Base-by-base conservation (phyloP, 768 basidiomycete genomes). In the Phylloporus rhodoxanthus region DNA sequence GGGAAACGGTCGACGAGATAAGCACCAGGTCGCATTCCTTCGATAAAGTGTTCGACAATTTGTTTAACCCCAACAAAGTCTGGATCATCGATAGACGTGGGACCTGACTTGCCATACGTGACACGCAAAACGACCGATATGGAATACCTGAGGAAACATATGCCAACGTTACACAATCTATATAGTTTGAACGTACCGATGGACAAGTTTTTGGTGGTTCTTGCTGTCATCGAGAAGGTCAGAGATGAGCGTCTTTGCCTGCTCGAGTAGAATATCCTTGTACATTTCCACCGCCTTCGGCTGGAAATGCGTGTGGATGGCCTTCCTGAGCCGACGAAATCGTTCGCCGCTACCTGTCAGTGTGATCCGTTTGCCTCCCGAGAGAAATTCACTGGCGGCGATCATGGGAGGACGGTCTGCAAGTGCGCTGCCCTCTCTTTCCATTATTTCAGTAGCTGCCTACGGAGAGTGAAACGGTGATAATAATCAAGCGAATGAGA, bases 401-500 rank as follows among this genome's bases (percentile, higher is more conserved):
- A 82, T 77, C 47, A 69, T 73, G 0, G 56, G 55, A 14, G 81
- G 81, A 28, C 81, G 66, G 57, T 82, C 81, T 0, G 67, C 74
- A 9, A 77, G 68, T 1, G 69, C 59, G 0, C 75, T 73, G 1
- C 80, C 79, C 56, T 81, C 79, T 44, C 77, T 76, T 61, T 82
- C 81, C 79, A 82, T 77, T 40, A 83, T 76, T 8, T 82, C 80
- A 0, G 77, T 70, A 0, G 80, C 79, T 9, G 77, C 79, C 62
- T 81, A 39, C 1, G 19, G 2, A 4, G 8, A 10, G n/a, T 38
- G 11, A 11, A 21, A 36, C 23, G 23, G 6, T 23, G 23, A 23
- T 3, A 23, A 23, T 23, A n/a, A n/a, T n/a, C 2, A 23, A 23
- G 23, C 6, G 23, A 23, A 5, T 23, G 23, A 5, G 23, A 5